Base-by-base conservation (phyloP, 345 rosid species). In the Dimocarpus longan region DNA sequence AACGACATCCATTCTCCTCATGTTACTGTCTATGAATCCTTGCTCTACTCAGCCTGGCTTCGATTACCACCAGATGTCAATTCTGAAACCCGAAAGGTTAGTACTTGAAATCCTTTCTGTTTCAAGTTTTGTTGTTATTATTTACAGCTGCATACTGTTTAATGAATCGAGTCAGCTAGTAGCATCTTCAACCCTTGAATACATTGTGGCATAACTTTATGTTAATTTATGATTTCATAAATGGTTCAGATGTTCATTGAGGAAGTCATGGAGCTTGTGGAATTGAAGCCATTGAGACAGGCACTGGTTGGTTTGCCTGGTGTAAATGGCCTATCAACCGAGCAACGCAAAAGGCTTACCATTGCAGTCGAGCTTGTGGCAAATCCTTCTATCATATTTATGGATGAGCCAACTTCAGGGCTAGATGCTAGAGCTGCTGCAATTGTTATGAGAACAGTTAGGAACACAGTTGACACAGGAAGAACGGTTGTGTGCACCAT, bases 331-430 rank as follows among this genome's bases (percentile, higher is more conserved):
- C 82, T 93, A n/a, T 93, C 98, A 26, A 92, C 92, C 0, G 98
- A 95, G 86, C 97, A 95, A 66, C 88, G 98, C 57, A 95, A 95
- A 79, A 86, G 98, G 85, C 87, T 95, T 13, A 95, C 98, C 26
- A 93, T 93, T 21, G 98, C 98, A 0, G 95, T 93, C 28, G 98
- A 95, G 93, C 89, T 93, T 2, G 98, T 95, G 76, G 97, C 98
- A 28, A 95, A 95, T 82, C 98, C 98, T 3, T 93, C 98, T 1
- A 93, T 93, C 60, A 92, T 93, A 74, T 93, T 95, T 87, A 91
- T 95, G 98, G 98, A 95, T 26, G 98, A 95, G 80, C 98, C 98
- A 73, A 95, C 98, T 76, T 95, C 98, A 32, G 98, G 98, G 50
- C 86, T 95, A 39, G 98, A 95, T 81, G 98, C 98, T 54, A 85